phyloP scores from a whole-genome alignment of 1,284 basidiomycete genomes.

The Leccinum pallidistipes region DNA sequence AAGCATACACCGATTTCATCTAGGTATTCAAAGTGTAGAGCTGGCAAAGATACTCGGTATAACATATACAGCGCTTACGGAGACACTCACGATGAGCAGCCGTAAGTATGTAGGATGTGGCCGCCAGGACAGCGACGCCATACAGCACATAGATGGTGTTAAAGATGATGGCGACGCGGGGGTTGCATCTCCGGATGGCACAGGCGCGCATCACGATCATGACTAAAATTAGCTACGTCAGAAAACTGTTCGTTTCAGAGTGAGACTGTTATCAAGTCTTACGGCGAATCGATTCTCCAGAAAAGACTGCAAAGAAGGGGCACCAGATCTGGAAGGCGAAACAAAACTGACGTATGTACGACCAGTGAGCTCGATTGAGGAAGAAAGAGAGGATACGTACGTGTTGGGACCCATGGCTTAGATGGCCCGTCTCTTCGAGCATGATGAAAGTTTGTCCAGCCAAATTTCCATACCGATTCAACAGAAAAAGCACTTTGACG shows the following conservation, averaged over 20 bases:
- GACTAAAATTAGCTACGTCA: slow-evolving; percentile 11
- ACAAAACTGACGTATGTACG: slow-evolving; percentile 21
- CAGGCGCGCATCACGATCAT: slow-evolving; percentile 27
- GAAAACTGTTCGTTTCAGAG: background rate
- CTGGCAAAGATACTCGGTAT: slow-evolving; percentile 2
- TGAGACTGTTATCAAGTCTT: slow-evolving; percentile 3
- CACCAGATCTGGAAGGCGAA: slow-evolving; percentile 3
- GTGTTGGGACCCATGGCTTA: slow-evolving; percentile 14
- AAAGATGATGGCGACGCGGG: background rate
- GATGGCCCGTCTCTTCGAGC: slow-evolving; percentile 24
- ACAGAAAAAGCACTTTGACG: slow-evolving; percentile 26
- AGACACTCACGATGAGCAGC: slow-evolving; percentile 10
- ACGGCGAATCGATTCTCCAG: slow-evolving; percentile 28
- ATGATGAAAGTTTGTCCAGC: slow-evolving; percentile 21
- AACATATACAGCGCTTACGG: background rate
- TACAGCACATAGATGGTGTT: slow-evolving; percentile 16
- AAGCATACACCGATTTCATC: slow-evolving; percentile 13
- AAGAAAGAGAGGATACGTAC: slow-evolving; percentile 8
- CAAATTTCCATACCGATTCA: slow-evolving; percentile 29
- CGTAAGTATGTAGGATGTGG: background rate
- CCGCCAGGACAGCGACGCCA: background rate
- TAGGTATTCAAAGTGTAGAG: slow-evolving; percentile 7
- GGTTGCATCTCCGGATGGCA: slow-evolving; percentile 19
- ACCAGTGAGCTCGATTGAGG: background rate
- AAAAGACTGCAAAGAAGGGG: slow-evolving; percentile 14